Base-by-base conservation (phyloP, 148 eudicot genomes). In the Silene conica region DNA sequence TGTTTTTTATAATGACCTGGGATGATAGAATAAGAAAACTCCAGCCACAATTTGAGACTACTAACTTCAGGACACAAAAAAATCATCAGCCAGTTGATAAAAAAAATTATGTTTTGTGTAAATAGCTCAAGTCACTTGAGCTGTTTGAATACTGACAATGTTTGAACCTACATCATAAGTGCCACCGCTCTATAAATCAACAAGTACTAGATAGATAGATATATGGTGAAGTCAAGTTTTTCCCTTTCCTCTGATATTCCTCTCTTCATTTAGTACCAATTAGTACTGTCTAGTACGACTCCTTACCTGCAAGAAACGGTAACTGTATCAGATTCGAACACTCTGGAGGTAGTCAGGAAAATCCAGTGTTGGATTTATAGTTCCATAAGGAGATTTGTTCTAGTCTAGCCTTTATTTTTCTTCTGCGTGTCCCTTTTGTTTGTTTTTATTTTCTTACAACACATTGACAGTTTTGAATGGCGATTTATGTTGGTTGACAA, bases 221-320 rank as follows among this genome's bases (percentile, higher is more conserved):
- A 6, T 21, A 59, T 59, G 63, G 63, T 59, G 26, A 59, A n/a
- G 63, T 21, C 63, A 59, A 8, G 25, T 59, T 59, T 58, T 21
- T 19, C 22, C 25, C 25, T 8, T 59, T n/a, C 21, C 63, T 20
- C 55, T 59, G 8, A 19, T 59, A 21, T 8, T 21, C 63, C 25
- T 59, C 63, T 59, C 63, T 21, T 59, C 63, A 59, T 59, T n/a
- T 59, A 21, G 23, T 59, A 59, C 63, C 63, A 19, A 10, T 21
- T 9, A 59, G 63, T 59, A 21, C 63, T 21, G 9, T 19, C 23
- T 20, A n/a, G 62, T 5, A 20, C 62, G 13, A 21, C 25, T 19
- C 3, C 14, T 20, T 59, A 21, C 25, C 8, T 21, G 63, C 63
- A 59, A 19, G 26, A 59, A 59, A 59, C 22, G 63, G 63, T 59